These are phyloP conservation scores for Ophiostoma himal-ulmi DNA, from an alignment of 2,329 filamentous ascomycete genomes.

Conservation along the genomic window DNA sequence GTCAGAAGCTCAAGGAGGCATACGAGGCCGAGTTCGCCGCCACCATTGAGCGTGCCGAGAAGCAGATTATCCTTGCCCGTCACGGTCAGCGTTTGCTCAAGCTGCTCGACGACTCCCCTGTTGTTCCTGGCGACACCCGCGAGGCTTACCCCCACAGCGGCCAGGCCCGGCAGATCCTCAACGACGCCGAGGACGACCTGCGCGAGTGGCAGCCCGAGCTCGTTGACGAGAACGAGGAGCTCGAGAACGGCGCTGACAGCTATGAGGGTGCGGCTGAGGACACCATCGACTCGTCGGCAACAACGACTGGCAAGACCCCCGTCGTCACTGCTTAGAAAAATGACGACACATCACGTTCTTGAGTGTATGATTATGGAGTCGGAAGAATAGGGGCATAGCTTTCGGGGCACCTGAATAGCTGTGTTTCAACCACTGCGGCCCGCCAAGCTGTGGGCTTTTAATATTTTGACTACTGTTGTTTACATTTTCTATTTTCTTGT, in stretches of 20 bases:
- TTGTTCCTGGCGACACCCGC: slow-evolving; percentile 77
- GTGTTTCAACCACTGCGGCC: neutral
- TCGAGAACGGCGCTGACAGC: neutral
- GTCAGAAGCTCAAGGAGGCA: slow-evolving; percentile 92
- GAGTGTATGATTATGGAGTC: slow-evolving; percentile 12
- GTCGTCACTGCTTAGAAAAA: slow-evolving; percentile 13
- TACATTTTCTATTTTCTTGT: neutral
- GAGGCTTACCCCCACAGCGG: slow-evolving; percentile 59
- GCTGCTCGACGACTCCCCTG: slow-evolving; percentile 80
- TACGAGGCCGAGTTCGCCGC: slow-evolving; percentile 84
- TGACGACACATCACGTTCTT: neutral
- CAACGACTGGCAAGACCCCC: neutral
- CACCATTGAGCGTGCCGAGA: slow-evolving; percentile 92
- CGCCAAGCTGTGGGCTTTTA: neutral
- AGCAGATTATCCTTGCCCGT: slow-evolving; percentile 88
- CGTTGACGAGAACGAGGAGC: slow-evolving; percentile 29
- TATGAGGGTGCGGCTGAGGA: neutral
- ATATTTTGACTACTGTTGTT: slow-evolving; percentile 2
- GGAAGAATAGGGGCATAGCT: neutral
- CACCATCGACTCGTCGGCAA: neutral
- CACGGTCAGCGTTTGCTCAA: slow-evolving; percentile 81
- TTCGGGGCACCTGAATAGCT: neutral
- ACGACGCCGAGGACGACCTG: slow-evolving; percentile 86
- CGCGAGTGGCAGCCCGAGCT: slow-evolving; percentile 59
- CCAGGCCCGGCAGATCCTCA: slow-evolving; percentile 76